Conservation (phyloP, 2,329 filamentous ascomycete genomes). For the Alternaria infectoria region DNA sequence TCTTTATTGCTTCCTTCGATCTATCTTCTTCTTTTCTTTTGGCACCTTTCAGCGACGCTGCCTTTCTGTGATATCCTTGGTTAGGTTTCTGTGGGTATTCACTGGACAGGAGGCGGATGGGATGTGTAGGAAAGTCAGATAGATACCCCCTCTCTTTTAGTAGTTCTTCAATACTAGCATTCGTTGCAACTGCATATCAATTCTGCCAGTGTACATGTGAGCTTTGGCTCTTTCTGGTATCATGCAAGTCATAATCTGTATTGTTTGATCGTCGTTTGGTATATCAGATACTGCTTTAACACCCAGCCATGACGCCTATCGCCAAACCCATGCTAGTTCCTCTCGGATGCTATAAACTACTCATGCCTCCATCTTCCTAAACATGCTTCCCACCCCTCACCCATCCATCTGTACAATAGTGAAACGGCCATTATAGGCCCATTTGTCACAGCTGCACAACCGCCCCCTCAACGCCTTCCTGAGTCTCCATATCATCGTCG, state of each 20-base stretch:
- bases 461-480: constrained; percentile 39
- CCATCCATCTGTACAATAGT: background rate
- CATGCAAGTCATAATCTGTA: background rate
- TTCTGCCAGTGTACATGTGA: background rate
- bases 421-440: constrained; percentile 14
- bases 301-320: constrained; percentile 28
- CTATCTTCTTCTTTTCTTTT: background rate
- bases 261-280: background rate
- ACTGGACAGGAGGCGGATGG: background rate
- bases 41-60: background rate
- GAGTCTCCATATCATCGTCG: constrained; percentile 52
- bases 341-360: constrained; percentile 5
- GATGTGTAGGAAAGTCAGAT: constrained; percentile 8
- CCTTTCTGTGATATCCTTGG: constrained; percentile 7
- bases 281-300: constrained; percentile 18
- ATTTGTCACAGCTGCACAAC: constrained; percentile 25
- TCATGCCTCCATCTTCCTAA: constrained; percentile 3
- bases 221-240: background rate
- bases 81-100: background rate
- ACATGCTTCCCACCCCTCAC: background rate
- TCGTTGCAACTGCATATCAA: background rate
- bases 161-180: background rate
- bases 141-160: constrained; percentile 16
- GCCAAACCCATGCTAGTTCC: constrained; percentile 25
- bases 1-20: background rate